phyloP scores from a whole-genome alignment of 129 eudicot genomes.

The Pseudognaphalium luteoalbum region DNA sequence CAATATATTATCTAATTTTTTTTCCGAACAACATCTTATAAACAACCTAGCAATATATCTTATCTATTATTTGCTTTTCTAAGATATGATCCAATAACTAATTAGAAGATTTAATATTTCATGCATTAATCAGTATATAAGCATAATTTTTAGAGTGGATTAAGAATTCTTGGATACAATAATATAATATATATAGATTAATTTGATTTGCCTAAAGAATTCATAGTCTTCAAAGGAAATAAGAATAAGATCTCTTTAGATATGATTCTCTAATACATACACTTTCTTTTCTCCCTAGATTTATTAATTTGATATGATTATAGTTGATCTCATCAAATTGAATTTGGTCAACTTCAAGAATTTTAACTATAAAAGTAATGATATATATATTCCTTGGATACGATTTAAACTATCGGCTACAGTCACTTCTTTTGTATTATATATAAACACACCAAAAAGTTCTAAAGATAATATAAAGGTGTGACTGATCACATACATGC shows the following conservation, averaged over 20 bases:
- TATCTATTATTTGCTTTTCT: conserved; percentile 6
- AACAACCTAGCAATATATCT: too few relatives aligned
- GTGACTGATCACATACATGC: too few relatives aligned
- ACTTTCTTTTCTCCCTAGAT: not conserved
- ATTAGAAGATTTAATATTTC: not conserved
- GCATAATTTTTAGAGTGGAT: conserved; percentile 16
- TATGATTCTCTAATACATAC: conserved; percentile 33
- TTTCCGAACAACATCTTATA: too few relatives aligned
- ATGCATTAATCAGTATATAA: conserved; percentile 14
- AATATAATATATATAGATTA: not conserved
- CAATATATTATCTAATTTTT: too few relatives aligned
- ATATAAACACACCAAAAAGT: not conserved
- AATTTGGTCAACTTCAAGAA: conserved; percentile 32
- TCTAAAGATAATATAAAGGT: too few relatives aligned
- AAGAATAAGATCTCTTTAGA: conserved; percentile 37
- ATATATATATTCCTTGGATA: conserved; percentile 26
- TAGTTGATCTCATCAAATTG: conserved; percentile 6
- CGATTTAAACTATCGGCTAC: conserved; percentile 17
- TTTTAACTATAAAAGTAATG: not conserved
- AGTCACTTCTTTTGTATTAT: not conserved
- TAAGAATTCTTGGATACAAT: conserved; percentile 11
- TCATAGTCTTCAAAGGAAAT: conserved; percentile 22
- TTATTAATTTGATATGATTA: conserved; percentile 1
- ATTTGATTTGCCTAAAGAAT: conserved; percentile 23
- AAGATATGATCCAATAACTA: not conserved